These are phyloP conservation scores for Petunia secreta DNA, from an alignment of 257 asterid genomes.

Conservation along the genomic window DNA sequence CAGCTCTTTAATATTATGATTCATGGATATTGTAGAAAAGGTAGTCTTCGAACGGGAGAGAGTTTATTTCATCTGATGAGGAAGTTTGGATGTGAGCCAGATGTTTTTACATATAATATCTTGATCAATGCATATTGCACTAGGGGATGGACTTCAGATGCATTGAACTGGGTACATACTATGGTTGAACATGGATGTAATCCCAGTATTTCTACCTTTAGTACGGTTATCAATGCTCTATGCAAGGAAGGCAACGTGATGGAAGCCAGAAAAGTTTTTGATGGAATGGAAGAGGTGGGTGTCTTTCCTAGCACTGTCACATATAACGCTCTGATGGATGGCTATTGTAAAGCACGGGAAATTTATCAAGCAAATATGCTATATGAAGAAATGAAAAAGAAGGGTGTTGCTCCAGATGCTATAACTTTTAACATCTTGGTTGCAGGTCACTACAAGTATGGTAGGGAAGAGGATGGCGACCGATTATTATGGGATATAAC, in stretches of 20 bases:
- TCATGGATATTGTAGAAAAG: conserved; percentile 82
- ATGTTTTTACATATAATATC: conserved; percentile 66
- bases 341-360: conserved; percentile 85
- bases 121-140: conserved; percentile 81
- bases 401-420: conserved; percentile 72
- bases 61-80: conserved; percentile 73
- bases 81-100: conserved; percentile 75
- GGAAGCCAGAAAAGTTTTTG: conserved; percentile 71
- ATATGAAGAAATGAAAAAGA: conserved; percentile 72
- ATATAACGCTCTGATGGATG: conserved; percentile 81
- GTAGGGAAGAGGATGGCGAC: conserved; percentile 55
- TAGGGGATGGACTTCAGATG: conserved; percentile 67
- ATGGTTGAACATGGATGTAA: conserved; percentile 72
- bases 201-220: conserved; percentile 69
- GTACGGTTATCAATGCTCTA: conserved; percentile 61
- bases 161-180: conserved; percentile 56
- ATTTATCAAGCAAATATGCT: conserved; percentile 59
- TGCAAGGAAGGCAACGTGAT: conserved; percentile 84
- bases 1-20: conserved; percentile 65
- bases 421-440: conserved; percentile 79
- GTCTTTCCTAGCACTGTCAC: conserved; percentile 53
- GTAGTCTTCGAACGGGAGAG: conserved; percentile 59
- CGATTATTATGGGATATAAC: conserved; percentile 57
- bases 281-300: conserved; percentile 62
- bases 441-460: conserved; percentile 78